These are phyloP conservation scores for Gossypium gossypioides DNA, from an alignment of 441 rosid species.

Conservation along the genomic window DNA sequence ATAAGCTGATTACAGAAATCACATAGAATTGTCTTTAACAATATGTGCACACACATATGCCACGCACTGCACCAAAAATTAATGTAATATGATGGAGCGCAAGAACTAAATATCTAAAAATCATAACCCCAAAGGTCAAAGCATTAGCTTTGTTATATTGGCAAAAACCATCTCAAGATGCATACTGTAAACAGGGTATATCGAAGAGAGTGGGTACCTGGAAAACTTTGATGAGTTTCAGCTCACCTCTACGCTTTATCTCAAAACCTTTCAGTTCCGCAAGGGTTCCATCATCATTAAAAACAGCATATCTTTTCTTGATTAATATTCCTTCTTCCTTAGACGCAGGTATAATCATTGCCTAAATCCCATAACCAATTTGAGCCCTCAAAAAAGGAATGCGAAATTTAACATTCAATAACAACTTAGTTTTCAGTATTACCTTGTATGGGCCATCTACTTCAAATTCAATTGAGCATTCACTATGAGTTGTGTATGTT, in stretches of 20 bases:
- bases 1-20: background rate
- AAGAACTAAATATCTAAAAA: background rate
- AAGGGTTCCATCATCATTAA: slow-evolving; percentile 94
- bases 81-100: background rate
- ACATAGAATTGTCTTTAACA: background rate
- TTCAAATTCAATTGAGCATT: slow-evolving; percentile 99
- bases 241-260: slow-evolving; percentile 98
- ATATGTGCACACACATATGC: background rate
- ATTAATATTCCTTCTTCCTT: slow-evolving; percentile 94
- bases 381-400: slow-evolving; percentile 9
- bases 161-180: background rate
- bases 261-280: slow-evolving; percentile 99
- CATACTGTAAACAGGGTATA: background rate
- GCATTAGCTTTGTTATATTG: background rate
- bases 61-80: background rate
- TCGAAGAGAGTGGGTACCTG: slow-evolving; percentile 42
- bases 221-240: slow-evolving; percentile 94
- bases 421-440: slow-evolving; percentile 15
- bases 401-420: slow-evolving; percentile 3
- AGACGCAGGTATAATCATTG: slow-evolving; percentile 98
- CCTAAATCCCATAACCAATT: slow-evolving; percentile 33
- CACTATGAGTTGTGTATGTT: slow-evolving; percentile 72
- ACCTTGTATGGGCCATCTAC: slow-evolving; percentile 99
- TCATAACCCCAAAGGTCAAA: background rate
- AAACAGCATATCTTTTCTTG: slow-evolving; percentile 97